Percentiles rank a stretch among this genome's conserved stretches.
Conservation (phyloP, 768 basidiomycete genomes). For the Termitomyces sp. region DNA sequence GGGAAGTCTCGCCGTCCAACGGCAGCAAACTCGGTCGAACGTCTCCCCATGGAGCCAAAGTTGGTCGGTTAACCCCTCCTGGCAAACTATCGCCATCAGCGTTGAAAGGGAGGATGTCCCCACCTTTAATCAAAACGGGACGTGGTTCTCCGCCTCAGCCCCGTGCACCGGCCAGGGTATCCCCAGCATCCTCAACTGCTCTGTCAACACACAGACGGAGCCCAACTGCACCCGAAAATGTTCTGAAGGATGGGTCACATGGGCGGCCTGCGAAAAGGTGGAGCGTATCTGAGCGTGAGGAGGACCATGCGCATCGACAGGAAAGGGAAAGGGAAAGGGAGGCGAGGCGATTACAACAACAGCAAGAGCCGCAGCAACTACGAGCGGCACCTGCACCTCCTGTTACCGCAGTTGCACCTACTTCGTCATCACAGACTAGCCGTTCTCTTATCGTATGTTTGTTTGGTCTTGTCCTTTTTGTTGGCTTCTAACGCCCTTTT, state of each 20-base stretch:
- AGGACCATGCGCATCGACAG: conserved; percentile 23
- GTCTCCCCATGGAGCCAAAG: conserved; percentile 11
- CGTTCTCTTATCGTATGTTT: conserved; percentile 36
- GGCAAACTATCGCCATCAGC: conserved; percentile 14
- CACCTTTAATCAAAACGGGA: conserved; percentile 18
- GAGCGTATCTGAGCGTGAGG: conserved; percentile 28
- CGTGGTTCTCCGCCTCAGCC: conserved; percentile 27
- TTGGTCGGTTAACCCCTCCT: conserved; percentile 14
- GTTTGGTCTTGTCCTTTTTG: conserved; percentile 1
- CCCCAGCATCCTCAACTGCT: conserved; percentile 18
- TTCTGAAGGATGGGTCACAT: conserved; percentile 1
- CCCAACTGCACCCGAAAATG: conserved; percentile 58
- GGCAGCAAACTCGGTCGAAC: conserved; percentile 8
- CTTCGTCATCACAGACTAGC: conserved; percentile 26
- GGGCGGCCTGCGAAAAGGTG: conserved; percentile 29
- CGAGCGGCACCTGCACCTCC: conserved; percentile 30
- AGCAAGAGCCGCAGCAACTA: conserved; percentile 24
- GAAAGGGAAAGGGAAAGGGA: conserved; percentile 26
- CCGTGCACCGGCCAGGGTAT: conserved; percentile 10
- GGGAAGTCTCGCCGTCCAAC: conserved; percentile 11
- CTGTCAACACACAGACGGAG: conserved; percentile 53
- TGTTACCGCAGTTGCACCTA: conserved; percentile 21
- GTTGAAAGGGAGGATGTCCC: conserved; percentile 17
- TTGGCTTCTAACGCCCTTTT: background rate
- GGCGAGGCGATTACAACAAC: conserved; percentile 24